Percentiles rank a stretch among this genome's conserved stretches.
These are phyloP conservation scores for Xerocomellus chrysenteron DNA, from an alignment of 768 basidiomycete species.

Conservation along the genomic window DNA sequence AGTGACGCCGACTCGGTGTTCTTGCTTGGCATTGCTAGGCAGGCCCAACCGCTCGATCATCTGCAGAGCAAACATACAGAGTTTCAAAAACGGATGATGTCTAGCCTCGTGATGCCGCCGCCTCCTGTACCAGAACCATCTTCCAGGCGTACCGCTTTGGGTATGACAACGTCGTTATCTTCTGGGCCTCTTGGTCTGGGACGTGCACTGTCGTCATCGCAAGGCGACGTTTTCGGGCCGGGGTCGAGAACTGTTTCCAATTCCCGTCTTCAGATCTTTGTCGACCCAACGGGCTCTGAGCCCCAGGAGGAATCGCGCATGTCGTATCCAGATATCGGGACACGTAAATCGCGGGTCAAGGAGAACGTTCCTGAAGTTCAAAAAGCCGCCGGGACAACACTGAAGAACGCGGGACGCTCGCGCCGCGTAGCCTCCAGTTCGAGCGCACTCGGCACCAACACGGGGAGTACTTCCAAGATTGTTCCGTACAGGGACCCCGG, in stretches of 20 bases:
- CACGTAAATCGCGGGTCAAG: conserved; percentile 75
- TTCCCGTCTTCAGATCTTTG: conserved; percentile 63
- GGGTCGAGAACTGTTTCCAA: conserved; percentile 46
- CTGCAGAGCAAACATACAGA: conserved; percentile 76
- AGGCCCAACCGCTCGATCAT: conserved; percentile 77
- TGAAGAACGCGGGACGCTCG: conserved; percentile 60
- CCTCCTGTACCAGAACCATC: conserved; percentile 38
- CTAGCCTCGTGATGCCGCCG: conserved; percentile 38
- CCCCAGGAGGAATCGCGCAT: conserved; percentile 43
- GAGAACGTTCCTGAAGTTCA: conserved; percentile 73
- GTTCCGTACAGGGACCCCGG: conserved; percentile 63
- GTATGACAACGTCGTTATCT: conserved; percentile 40
- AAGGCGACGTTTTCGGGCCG: conserved; percentile 31
- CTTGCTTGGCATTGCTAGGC: conserved; percentile 82
- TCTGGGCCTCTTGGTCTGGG: conserved; percentile 26
- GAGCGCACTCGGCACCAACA: conserved; percentile 2
- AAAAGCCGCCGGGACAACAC: conserved; percentile 64
- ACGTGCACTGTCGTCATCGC: conserved; percentile 16
- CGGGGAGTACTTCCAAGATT: conserved; percentile 51
- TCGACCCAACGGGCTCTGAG: conserved; percentile 62
- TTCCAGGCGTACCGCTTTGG: conserved; percentile 44
- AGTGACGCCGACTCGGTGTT: conserved; percentile 89
- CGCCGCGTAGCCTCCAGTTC: conserved; percentile 49
- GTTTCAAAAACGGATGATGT: conserved; percentile 92
- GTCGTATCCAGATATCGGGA: conserved; percentile 71